Evolutionary conservation across 306 rosid species (phyloP).

Genomic region (Casuarina glauca): DNA sequence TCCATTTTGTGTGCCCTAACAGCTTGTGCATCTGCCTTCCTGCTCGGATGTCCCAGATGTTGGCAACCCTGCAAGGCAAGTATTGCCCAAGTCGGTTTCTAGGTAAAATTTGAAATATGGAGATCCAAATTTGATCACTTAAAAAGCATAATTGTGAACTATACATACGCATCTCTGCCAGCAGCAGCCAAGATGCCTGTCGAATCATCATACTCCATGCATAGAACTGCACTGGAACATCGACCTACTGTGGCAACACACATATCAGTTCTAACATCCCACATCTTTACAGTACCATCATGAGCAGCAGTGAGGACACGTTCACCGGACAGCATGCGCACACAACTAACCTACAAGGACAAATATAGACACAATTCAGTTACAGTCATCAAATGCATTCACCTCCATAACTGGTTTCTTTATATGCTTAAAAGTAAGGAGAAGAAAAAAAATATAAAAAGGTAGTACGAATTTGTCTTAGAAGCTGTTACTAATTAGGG

Average conservation of each 20-base stretch:
- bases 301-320: constrained; percentile 95
- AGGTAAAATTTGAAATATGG: constrained; percentile 18
- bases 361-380: constrained; percentile 26
- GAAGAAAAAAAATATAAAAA: not conserved
- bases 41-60: constrained; percentile 94
- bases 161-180: constrained; percentile 94
- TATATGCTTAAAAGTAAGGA: constrained; percentile 1
- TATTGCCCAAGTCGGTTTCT: constrained; percentile 26
- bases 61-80: constrained; percentile 65
- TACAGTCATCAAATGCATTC: constrained; percentile 26
- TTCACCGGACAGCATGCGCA: constrained; percentile 94
- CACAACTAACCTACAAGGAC: constrained; percentile 83
- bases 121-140: constrained; percentile 19
- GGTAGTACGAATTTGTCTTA: not conserved
- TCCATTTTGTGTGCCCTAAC: constrained; percentile 92
- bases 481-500: not conserved
- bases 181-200: constrained; percentile 91
- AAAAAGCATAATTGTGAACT: constrained; percentile 22
- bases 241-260: constrained; percentile 99
- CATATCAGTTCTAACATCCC: constrained; percentile 98
- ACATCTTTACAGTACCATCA: constrained; percentile 98
- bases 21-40: constrained; percentile 96
- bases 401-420: constrained; percentile 21
- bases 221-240: constrained; percentile 91
- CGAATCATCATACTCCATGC: constrained; percentile 96